phyloP scores from a whole-genome alignment of 306 rosid genomes.

The Prunus dulcis region DNA sequence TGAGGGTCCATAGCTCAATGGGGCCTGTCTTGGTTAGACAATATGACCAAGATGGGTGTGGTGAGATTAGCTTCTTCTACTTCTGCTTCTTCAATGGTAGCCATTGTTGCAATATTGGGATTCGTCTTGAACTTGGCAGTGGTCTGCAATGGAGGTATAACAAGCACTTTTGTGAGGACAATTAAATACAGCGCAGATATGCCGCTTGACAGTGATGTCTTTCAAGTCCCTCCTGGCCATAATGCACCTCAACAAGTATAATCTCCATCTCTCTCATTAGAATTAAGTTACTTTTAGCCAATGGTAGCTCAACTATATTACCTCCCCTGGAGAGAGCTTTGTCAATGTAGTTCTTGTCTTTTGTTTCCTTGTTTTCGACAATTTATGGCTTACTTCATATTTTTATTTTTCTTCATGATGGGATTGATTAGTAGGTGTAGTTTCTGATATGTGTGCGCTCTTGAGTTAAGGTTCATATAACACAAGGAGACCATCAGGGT shows the following conservation, averaged over 20 bases:
- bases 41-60: conserved; percentile 30
- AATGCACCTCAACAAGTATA: conserved; percentile 67
- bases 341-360: neutral
- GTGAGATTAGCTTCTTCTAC: conserved; percentile 17
- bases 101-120: conserved; percentile 17
- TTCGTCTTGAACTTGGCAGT: conserved; percentile 25
- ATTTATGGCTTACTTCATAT: neutral
- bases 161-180: conserved; percentile 38
- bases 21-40: neutral
- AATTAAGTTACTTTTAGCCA: neutral
- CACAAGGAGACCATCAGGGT: conserved; percentile 66
- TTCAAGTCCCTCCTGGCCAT: conserved; percentile 42
- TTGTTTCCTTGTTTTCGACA: neutral
- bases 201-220: conserved; percentile 58
- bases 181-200: conserved; percentile 40
- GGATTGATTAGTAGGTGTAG: neutral
- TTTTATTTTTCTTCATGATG: neutral
- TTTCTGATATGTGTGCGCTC: conserved; percentile 1
- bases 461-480: conserved; percentile 58
- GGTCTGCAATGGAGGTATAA: conserved; percentile 34
- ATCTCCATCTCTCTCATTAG: neutral
- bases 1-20: neutral
- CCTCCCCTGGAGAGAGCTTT: neutral
- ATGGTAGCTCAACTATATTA: no score
- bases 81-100: conserved; percentile 3